phyloP scores from a whole-genome alignment of 768 basidiomycete genomes.

The Terana coerulea region DNA sequence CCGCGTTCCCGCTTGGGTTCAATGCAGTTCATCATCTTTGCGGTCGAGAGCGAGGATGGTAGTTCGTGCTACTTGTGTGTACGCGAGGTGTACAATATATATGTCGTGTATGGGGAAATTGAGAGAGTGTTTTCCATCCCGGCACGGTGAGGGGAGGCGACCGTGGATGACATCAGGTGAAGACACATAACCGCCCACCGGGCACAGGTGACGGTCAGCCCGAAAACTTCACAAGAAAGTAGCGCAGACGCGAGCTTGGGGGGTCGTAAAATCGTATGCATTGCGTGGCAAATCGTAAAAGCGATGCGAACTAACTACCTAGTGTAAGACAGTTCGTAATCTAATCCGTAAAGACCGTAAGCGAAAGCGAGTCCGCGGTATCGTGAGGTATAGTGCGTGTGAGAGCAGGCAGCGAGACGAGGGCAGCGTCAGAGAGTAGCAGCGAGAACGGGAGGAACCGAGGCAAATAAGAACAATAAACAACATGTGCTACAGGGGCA shows the following conservation, averaged over 20 bases:
- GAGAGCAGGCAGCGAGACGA: background rate
- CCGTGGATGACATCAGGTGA: background rate
- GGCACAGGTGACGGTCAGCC: no score
- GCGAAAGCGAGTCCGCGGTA: background rate
- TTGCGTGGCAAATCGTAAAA: slow-evolving; percentile 12
- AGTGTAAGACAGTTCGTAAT: slow-evolving; percentile 16
- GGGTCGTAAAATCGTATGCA: slow-evolving; percentile 17
- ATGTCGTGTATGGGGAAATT: background rate
- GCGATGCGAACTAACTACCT: slow-evolving; percentile 15
- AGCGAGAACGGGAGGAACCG: background rate
- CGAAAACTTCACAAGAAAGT: no score
- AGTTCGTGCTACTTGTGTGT: no score
- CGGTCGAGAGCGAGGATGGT: slow-evolving; percentile 1
- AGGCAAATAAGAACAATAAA: slow-evolving; percentile 11
- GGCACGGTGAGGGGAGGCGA: slow-evolving; percentile 1
- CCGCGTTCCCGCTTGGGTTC: slow-evolving; percentile 53
- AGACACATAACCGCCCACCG: background rate
- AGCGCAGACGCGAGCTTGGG: background rate
- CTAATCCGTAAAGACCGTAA: slow-evolving; percentile 10
- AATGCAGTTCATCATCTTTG: slow-evolving; percentile 45
- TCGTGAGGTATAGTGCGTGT: background rate
- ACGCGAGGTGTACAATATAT: no score
- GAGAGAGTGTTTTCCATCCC: no score
- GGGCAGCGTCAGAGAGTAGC: background rate
- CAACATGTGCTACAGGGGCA: slow-evolving; percentile 13